Percentiles rank a stretch among this genome's conserved stretches.
phyloP scores from a whole-genome alignment of 805 yeast species.

The Saccharomycopsis lassenensis region DNA sequence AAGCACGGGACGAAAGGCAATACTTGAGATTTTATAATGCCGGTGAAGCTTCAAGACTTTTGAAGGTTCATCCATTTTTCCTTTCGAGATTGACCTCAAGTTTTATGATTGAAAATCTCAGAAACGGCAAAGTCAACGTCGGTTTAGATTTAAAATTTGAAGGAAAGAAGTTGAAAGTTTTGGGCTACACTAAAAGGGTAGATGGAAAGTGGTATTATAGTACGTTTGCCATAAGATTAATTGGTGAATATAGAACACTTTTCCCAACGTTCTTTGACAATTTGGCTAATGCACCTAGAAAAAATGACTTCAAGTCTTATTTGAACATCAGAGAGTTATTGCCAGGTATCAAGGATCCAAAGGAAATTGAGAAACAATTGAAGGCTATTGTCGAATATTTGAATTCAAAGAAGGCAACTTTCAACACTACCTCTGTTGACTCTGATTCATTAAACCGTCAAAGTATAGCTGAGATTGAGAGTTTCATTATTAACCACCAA shows the following conservation, averaged over 20 bases:
- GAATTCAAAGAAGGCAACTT: constrained; percentile 39
- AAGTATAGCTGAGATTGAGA: constrained; percentile 59
- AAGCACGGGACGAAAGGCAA: constrained; percentile 46
- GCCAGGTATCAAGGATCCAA: constrained; percentile 24
- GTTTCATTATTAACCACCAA: constrained; percentile 37
- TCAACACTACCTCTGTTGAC: constrained; percentile 60
- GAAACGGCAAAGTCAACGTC: constrained; percentile 47
- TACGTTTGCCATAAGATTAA: constrained; percentile 54
- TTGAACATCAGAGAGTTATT: constrained; percentile 24
- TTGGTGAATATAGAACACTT: constrained; percentile 45
- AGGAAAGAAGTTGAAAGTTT: constrained; percentile 64
- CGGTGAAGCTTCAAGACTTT: constrained; percentile 45
- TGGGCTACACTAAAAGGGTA: constrained; percentile 70
- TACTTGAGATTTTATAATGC: constrained; percentile 55
- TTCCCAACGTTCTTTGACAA: constrained; percentile 53
- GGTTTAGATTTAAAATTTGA: constrained; percentile 85
- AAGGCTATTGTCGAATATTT: constrained; percentile 30
- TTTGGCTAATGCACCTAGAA: constrained; percentile 21
- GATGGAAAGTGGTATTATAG: constrained; percentile 76
- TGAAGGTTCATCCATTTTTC: constrained; percentile 51
- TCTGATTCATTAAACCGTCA: constrained; percentile 66
- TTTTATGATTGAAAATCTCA: constrained; percentile 45
- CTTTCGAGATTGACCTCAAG: constrained; percentile 72
- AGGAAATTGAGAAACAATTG: constrained; percentile 22
- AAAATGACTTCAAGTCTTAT: constrained; percentile 2